These are phyloP conservation scores for Neurospora sp. DNA, from an alignment of 495 filamentous ascomycete species.

Conservation along the genomic window DNA sequence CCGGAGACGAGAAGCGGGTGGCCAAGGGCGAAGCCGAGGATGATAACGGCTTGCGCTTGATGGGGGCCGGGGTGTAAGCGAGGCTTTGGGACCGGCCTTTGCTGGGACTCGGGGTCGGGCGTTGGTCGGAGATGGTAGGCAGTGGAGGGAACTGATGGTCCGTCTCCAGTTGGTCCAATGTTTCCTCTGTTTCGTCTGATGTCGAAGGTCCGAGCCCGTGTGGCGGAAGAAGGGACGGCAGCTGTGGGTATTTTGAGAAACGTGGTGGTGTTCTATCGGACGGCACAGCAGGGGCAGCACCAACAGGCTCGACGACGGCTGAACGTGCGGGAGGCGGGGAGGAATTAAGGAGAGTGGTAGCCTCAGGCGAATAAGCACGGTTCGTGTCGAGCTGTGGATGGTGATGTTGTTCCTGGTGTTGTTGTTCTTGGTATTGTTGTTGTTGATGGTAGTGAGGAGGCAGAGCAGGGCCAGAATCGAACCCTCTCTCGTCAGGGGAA, in stretches of 20 bases:
- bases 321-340: neutral
- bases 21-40: slow-evolving; percentile 40
- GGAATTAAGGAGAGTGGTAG: neutral
- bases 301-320: neutral
- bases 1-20: slow-evolving; percentile 38
- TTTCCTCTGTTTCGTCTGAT: neutral
- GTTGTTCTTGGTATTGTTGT: neutral
- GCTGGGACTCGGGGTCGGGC: slow-evolving; percentile 20
- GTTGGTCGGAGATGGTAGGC: slow-evolving; percentile 6
- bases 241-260: neutral
- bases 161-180: neutral
- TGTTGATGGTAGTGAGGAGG: neutral
- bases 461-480: neutral
- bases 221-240: neutral
- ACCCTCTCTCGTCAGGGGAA: neutral
- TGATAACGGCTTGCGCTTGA: slow-evolving; percentile 47
- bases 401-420: neutral
- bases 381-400: neutral
- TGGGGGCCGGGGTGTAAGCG: slow-evolving; percentile 22
- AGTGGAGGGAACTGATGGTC: slow-evolving; percentile 13
- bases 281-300: neutral
- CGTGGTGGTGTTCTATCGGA: neutral
- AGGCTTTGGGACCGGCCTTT: slow-evolving; percentile 21
- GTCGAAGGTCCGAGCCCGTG: neutral
- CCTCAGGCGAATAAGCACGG: neutral